Conservation (phyloP, 2,329 filamentous ascomycete species). For the Mycocentrospora acerina region DNA sequence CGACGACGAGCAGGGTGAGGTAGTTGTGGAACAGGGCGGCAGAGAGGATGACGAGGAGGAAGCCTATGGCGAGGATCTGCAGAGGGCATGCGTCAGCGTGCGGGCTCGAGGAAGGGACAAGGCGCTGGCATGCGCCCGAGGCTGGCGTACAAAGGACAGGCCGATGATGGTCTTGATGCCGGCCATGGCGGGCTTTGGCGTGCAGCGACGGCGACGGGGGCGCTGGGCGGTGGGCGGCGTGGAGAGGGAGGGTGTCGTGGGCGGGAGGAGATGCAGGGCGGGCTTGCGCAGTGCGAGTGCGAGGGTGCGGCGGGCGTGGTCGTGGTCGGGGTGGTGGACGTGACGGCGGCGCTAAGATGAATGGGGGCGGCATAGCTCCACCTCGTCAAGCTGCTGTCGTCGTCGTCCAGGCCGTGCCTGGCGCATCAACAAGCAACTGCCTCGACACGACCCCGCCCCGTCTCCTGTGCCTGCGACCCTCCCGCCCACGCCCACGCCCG, state of each 20-base stretch:
- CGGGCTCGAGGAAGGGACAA: slow-evolving; percentile 1
- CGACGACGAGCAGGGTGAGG: slow-evolving; percentile 92
- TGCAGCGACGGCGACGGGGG: too few relatives aligned
- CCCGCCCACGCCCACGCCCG: not conserved
- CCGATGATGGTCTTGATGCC: slow-evolving; percentile 99
- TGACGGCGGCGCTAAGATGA: slow-evolving; percentile 17
- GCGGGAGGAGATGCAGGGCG: not conserved
- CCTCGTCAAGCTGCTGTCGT: slow-evolving; percentile 28
- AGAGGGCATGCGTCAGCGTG: slow-evolving; percentile 3
- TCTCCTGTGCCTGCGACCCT: not conserved
- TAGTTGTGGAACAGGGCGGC: slow-evolving; percentile 94
- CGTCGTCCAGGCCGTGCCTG: slow-evolving; percentile 31
- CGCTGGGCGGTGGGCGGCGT: not conserved
- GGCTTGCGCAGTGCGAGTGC: not conserved
- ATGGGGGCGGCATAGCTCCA: slow-evolving; percentile 8
- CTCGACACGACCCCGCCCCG: slow-evolving; percentile 4
- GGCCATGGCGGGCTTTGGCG: slow-evolving; percentile 58
- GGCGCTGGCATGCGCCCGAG: slow-evolving; percentile 15
- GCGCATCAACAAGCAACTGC: slow-evolving; percentile 17
- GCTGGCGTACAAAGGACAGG: slow-evolving; percentile 79
- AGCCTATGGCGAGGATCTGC: slow-evolving; percentile 90
- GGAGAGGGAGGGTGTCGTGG: not conserved
- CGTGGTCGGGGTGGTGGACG: not conserved
- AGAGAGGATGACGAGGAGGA: slow-evolving; percentile 97
- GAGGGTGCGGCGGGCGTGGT: not conserved